These are phyloP conservation scores for Pneumocystis canis DNA, from an alignment of 1,139 yeast genomes.

Conservation along the genomic window DNA sequence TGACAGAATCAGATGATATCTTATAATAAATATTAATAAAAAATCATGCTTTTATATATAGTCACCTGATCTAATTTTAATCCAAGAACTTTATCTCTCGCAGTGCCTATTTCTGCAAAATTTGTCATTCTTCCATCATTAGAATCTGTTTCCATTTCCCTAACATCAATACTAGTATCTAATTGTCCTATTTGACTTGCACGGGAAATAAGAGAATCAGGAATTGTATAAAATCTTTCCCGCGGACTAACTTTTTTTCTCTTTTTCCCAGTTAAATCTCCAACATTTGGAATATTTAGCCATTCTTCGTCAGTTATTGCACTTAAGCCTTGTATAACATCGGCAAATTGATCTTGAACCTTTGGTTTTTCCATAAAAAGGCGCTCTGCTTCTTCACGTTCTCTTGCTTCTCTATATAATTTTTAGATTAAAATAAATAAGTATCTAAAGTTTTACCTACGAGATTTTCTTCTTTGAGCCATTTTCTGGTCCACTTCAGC, in stretches of 20 bases:
- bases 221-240: constrained; percentile 66
- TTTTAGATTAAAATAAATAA: neutral
- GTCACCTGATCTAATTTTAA: constrained; percentile 31
- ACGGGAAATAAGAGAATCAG: constrained; percentile 44
- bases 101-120: constrained; percentile 37
- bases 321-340: constrained; percentile 49
- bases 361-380: constrained; percentile 21
- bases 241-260: constrained; percentile 55
- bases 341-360: constrained; percentile 35
- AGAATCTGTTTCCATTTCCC: constrained; percentile 14
- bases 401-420: constrained; percentile 20
- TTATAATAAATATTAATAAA: constrained; percentile 13
- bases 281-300: constrained; percentile 74
- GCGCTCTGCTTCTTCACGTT: constrained; percentile 20
- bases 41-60: neutral
- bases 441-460: constrained; percentile 17
- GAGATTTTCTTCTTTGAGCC: constrained; percentile 28
- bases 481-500: constrained; percentile 47
- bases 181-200: constrained; percentile 26
- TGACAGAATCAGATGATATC: constrained; percentile 16
- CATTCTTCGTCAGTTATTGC: constrained; percentile 57
- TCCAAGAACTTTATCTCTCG: constrained; percentile 39
- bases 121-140: constrained; percentile 28
- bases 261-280: constrained; percentile 69
- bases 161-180: constrained; percentile 22